Base-by-base conservation (phyloP, 2,329 filamentous ascomycete species). In the Paecilomyces niveus region DNA sequence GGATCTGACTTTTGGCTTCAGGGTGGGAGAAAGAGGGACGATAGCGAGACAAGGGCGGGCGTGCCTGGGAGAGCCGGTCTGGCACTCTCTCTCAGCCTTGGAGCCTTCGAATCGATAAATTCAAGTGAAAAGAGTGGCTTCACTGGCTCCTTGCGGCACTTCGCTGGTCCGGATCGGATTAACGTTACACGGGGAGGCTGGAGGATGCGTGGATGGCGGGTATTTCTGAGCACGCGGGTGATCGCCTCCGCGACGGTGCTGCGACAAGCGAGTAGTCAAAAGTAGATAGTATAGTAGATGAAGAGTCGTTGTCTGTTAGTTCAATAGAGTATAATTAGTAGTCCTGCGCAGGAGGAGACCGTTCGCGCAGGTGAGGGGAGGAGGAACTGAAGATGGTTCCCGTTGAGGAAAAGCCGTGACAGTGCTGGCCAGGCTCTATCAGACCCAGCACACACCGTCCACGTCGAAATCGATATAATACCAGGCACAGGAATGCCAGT, bases 81-180 rank as follows among this genome's bases (percentile, higher is more conserved):
- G 33, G 9, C 9, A 39, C 15, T 18, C n/a, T 45, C 39, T 45
- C 39, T 45, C 39, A 18, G 6, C 15, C 15, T 45, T 8, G 3
- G 39, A 7, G 15, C n/a, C 15, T 39, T 15, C 2, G 15, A 45
- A 45, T 45, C n/a, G n/a, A 21, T 45, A 18, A 45, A n/a, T 39
- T n/a, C 13, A 5, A 6, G 13, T 39, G 35, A n/a, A 45, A 22
- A 13, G 39, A 45, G 39, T n/a, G 35, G 35, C 13, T 33, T 33
- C 32, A 18, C 26, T 29, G 26, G 26, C 39, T 45, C 39, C 39
- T 45, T 45, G 39, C 35, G 32, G 68, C 66, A 65, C 68, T 67
- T 73, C 70, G 70, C 71, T 73, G 72, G 71, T 67, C 71, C 71
- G 71, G 70, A 66, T 31, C 70, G 70, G 71, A 73, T 68, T 63